Conservation (phyloP, 208 protist species). For the Wallacemonas sp. region DNA sequence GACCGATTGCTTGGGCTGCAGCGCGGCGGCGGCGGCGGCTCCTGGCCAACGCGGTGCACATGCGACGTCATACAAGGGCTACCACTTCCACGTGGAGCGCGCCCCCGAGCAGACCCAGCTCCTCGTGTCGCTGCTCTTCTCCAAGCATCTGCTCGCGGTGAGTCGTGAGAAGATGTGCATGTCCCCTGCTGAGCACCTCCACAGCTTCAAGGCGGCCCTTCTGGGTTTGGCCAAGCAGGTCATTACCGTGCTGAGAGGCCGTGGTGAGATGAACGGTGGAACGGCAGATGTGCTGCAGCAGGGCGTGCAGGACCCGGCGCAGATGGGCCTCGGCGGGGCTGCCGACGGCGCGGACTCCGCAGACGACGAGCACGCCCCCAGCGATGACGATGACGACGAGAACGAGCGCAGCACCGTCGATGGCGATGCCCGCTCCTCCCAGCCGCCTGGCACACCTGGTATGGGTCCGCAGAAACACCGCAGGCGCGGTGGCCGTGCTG, state of each 20-base stretch:
- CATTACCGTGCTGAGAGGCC: conserved; percentile 50
- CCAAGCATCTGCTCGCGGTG: conserved; percentile 41
- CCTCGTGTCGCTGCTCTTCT: conserved; percentile 82
- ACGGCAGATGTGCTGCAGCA: conserved; percentile 10
- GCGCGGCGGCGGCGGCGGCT: background rate
- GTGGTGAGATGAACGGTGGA: conserved; percentile 23
- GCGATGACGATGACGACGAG: conserved; percentile 17
- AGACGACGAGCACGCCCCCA: conserved; percentile 17
- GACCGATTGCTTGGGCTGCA: conserved; percentile 66
- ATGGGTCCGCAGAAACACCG: conserved; percentile 1
- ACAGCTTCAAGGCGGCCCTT: conserved; percentile 59
- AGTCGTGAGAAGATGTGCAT: conserved; percentile 72
- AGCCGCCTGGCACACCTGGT: conserved; percentile 9
- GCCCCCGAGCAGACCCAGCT: conserved; percentile 37
- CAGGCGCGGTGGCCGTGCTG: background rate
- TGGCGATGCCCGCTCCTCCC: conserved; percentile 18
- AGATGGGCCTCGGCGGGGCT: conserved; percentile 20
- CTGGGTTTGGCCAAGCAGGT: conserved; percentile 54
- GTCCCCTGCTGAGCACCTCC: conserved; percentile 67
- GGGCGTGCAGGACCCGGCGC: conserved; percentile 15
- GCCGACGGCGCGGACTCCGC: conserved; percentile 25
- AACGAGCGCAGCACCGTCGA: conserved; percentile 15
- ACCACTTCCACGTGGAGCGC: conserved; percentile 70
- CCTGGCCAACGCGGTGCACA: too few species aligned
- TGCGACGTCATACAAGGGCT: conserved; percentile 17